Conservation (phyloP, 768 basidiomycete genomes). For the Auriculariales sp. region DNA sequence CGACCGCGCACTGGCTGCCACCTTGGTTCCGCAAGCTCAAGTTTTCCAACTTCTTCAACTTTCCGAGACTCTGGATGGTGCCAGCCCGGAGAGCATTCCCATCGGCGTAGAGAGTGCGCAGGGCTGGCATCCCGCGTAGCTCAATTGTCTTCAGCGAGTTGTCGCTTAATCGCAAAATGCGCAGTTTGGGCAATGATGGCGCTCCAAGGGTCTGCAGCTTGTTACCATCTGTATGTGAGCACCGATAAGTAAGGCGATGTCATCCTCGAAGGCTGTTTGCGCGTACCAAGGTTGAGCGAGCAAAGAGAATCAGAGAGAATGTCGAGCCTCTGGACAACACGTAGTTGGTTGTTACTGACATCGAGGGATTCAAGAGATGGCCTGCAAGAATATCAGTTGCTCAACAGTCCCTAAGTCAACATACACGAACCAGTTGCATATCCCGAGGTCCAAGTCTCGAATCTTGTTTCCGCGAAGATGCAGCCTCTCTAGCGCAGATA, state of each 20-base stretch:
- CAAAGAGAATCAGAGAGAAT: constrained; percentile 42
- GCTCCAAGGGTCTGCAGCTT: constrained; percentile 34
- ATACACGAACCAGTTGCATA: constrained; percentile 51
- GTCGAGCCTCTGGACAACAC: constrained; percentile 42
- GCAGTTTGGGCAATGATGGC: constrained; percentile 44
- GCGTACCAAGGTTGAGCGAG: constrained; percentile 75
- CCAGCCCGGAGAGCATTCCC: constrained; percentile 37
- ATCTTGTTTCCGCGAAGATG: constrained; percentile 68
- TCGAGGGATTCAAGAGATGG: constrained; percentile 64
- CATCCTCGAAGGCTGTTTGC: constrained; percentile 9
- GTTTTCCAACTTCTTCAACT: constrained; percentile 66
- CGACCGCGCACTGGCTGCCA: constrained; percentile 25
- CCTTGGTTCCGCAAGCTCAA: constrained; percentile 84
- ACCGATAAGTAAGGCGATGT: not conserved
- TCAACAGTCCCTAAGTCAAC: constrained; percentile 8
- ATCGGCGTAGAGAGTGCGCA: constrained; percentile 89
- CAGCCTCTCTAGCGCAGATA: constrained; percentile 75
- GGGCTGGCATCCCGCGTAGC: constrained; percentile 40
- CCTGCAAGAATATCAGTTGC: constrained; percentile 15
- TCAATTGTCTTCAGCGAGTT: constrained; percentile 63
- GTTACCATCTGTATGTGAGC: constrained; percentile 54
- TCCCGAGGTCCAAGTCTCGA: constrained; percentile 38
- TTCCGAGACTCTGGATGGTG: constrained; percentile 17
- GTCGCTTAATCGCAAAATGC: constrained; percentile 73
- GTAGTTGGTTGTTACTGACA: constrained; percentile 60